Base-by-base conservation (phyloP, 495 filamentous ascomycete species). In the Podospora pseudopauciseta region DNA sequence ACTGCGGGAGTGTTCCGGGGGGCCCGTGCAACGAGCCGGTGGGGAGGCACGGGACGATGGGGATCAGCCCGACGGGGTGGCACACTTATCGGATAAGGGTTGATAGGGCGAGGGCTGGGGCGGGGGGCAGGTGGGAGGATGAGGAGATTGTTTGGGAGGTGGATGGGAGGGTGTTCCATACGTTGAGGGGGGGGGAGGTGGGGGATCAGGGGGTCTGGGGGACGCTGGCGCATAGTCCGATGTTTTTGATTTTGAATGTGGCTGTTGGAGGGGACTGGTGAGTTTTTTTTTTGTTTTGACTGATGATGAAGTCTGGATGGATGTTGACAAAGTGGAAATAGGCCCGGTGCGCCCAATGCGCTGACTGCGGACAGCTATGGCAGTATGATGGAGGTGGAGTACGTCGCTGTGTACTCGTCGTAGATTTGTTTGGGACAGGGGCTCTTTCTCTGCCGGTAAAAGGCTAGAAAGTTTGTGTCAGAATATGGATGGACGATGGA, bases 371-470 rank as follows among this genome's bases (percentile, higher is more conserved):
- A 76, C 65, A 78, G 81, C 59, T 84, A 78, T 60, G 80, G 80
- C 28, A 78, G 76, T 71, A 84, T 84, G 82, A 82, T 84, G 81
- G 82, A 84, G 70, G 80, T 83, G 19, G 75, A 79, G 57, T 83
- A 80, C 71, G 81, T 83, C 26, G 79, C 78, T 44, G 77, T 84
- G 32, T 82, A 72, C 64, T 58, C 61, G 60, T 65, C 65, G n/a
- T 73, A 70, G 60, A 23, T 6, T 27, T 39, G n/a, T 32, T 32
- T 32, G 30, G 3, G 7, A 32, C 4, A 7, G 30, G 4, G 4
- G 9, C 9, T 49, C 2, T 49, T 16, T 49, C 9, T 49, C 13
- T 49, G 39, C 39, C 13, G 39, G 39, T 16, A 11, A 49, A 49
- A 49, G 15, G 39, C 39, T 49, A 2, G 7, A 16, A 49, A 11